Conservation (phyloP, 495 filamentous ascomycete genomes). For the Aspergillus haitiensis region DNA sequence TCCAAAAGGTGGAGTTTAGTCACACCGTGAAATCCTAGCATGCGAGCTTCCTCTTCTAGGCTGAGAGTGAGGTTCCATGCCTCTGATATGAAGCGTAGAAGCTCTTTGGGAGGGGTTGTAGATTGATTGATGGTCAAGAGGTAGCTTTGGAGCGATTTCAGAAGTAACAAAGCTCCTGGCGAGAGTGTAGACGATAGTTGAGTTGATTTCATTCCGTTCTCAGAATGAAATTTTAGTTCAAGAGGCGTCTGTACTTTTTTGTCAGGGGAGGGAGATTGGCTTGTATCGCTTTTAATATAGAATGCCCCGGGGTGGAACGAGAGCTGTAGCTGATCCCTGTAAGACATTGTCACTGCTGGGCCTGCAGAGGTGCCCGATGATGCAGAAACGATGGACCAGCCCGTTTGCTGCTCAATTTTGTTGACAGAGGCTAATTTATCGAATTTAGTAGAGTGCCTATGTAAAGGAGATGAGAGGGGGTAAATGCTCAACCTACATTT, state of each 20-base stretch:
- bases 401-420: conserved; percentile 64
- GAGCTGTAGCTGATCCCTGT: conserved; percentile 72
- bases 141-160: conserved; percentile 40
- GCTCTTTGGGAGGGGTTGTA: conserved; percentile 34
- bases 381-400: conserved; percentile 75
- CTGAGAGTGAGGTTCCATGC: conserved; percentile 43
- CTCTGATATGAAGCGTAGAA: conserved; percentile 41
- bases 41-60: conserved; percentile 48
- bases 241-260: conserved; percentile 30
- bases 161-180: conserved; percentile 38
- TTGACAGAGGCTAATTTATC: conserved; percentile 59
- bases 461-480: background rate
- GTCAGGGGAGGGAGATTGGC: conserved; percentile 8
- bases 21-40: conserved; percentile 49
- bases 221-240: conserved; percentile 29
- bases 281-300: conserved; percentile 22
- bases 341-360: conserved; percentile 72
- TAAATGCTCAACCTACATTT: conserved; percentile 56
- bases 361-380: conserved; percentile 40
- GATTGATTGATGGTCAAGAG: conserved; percentile 36
- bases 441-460: background rate
- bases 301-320: conserved; percentile 70
- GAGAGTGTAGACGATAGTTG: conserved; percentile 23
- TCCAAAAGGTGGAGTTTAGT: conserved; percentile 43
- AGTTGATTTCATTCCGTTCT: conserved; percentile 20